Evolutionary conservation across 2,329 filamentous ascomycete genomes (phyloP).

Genomic region (Chalara sp.): DNA sequence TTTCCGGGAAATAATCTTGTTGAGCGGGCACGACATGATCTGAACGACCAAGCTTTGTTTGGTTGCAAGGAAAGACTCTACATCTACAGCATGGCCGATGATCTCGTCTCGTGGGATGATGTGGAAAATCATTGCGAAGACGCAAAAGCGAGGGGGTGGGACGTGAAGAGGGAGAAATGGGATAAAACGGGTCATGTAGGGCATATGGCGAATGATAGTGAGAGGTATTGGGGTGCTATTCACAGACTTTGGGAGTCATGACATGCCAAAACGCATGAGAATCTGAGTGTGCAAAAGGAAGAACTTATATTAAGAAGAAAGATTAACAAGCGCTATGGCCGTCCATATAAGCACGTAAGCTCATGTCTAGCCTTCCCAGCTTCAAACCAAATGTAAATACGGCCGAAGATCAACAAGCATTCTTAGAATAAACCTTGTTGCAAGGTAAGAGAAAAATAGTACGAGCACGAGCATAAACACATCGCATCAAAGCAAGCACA

Average conservation of each 20-base stretch:
- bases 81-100: constrained; percentile 21
- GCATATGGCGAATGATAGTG: neutral
- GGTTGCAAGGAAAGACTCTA: constrained; percentile 15
- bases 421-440: too few species aligned
- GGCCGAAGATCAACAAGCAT: too few species aligned
- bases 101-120: constrained; percentile 18
- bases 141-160: constrained; percentile 14
- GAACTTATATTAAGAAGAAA: too few species aligned
- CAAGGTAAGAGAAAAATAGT: too few species aligned
- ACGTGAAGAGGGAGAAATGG: constrained; percentile 15
- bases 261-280: too few species aligned
- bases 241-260: constrained; percentile 13
- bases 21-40: constrained; percentile 5
- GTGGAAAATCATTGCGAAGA: constrained; percentile 23
- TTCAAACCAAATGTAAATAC: too few species aligned
- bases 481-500: too few species aligned
- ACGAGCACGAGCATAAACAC: too few species aligned
- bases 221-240: constrained; percentile 19
- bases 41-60: constrained; percentile 18
- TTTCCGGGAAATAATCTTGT: constrained; percentile 11
- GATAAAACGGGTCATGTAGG: constrained; percentile 5
- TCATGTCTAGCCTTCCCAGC: too few species aligned
- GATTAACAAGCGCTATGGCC: too few species aligned
- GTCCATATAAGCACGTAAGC: too few species aligned
- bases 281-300: too few species aligned